Base-by-base conservation (phyloP, 176 grass and related monocot species). In the Oropetium thomaeum region DNA sequence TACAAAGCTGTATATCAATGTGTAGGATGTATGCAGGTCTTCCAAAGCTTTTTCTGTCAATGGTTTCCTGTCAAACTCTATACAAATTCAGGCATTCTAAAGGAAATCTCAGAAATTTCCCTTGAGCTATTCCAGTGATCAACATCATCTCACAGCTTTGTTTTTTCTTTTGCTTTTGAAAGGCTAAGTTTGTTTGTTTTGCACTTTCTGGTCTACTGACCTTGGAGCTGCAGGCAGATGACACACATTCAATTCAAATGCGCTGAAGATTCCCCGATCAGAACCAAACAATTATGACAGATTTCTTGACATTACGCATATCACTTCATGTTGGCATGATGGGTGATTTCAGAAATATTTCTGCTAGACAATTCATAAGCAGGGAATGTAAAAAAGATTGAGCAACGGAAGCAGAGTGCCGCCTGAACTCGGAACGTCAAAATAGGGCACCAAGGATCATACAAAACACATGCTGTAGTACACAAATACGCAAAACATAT, bases 391-490 rank as follows among this genome's bases (percentile, higher is more conserved):
- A 8, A 52, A 47, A 75, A 26, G 22, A 2, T 1, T 19, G 65
- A 40, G 9, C 17, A 67, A 62, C 61, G 38, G 59, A 83, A 44
- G 59, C 67, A 35, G 32, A 33, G 38, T 51, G 62, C 60, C 54
- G 34, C 67, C 30, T 66, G 39, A 25, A 43, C 67, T 77, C 78
- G 3, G 13, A 52, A 43, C n/a, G 60, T 19, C 55, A 39, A 29
- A 87, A 72, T 19, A 39, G 26, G 41, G 19, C 73, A 76, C 60
- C 53, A 62, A 25, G 20, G 54, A 74, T 54, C n/a, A 83, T 19
- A 74, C 62, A 33, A 75, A 54, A 69, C 69, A 57, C 45, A 75
- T 83, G n/a, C n/a, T n/a, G n/a, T n/a, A n/a, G n/a, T n/a, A 61
- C 25, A 69, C 25, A 75, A 38, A 68, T 37, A 13, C 62, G 35